A percentile compares a stretch with the other conserved stretches of the same genome.
Evolutionary conservation across 768 basidiomycete genomes (phyloP).

Genomic region (Suillus americanus): DNA sequence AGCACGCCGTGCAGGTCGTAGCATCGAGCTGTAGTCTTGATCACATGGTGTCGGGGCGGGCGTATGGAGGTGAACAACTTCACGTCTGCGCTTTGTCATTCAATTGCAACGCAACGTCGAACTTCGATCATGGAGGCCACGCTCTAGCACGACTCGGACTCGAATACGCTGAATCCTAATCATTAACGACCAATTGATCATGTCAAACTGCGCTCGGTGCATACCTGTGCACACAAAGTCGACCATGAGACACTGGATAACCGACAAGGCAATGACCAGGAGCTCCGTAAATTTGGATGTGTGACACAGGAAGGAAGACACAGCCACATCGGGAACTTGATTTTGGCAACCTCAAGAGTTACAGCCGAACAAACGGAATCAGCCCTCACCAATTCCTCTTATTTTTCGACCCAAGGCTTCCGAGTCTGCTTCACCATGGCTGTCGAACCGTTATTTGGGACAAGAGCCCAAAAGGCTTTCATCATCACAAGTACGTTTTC

Average conservation of each 20-base stretch:
- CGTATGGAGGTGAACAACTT: neutral
- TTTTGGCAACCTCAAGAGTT: neutral
- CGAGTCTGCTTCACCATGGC: constrained; percentile 49
- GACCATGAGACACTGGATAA: neutral
- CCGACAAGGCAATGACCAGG: neutral
- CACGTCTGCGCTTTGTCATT: neutral
- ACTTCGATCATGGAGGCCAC: neutral
- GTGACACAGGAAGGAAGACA: neutral
- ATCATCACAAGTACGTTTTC: constrained; percentile 61
- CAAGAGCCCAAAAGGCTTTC: constrained; percentile 71
- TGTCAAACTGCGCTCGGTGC: neutral
- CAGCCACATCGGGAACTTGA: neutral
- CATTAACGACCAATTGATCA: neutral
- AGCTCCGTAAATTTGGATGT: neutral
- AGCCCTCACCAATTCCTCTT: constrained; percentile 8
- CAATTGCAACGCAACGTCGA: neutral
- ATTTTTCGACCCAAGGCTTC: constrained; percentile 16
- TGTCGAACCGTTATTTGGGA: constrained; percentile 68
- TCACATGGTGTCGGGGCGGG: neutral
- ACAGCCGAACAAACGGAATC: neutral
- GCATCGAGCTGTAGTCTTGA: neutral
- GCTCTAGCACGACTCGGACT: neutral
- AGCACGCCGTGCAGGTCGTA: neutral
- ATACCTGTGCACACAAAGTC: neutral
- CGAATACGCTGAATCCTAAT: neutral